Evolutionary conservation across 2,329 filamentous ascomycete species (phyloP), one percentile per base, ranked within the genome.

Genomic region (Colletotrichum orbiculare): DNA sequence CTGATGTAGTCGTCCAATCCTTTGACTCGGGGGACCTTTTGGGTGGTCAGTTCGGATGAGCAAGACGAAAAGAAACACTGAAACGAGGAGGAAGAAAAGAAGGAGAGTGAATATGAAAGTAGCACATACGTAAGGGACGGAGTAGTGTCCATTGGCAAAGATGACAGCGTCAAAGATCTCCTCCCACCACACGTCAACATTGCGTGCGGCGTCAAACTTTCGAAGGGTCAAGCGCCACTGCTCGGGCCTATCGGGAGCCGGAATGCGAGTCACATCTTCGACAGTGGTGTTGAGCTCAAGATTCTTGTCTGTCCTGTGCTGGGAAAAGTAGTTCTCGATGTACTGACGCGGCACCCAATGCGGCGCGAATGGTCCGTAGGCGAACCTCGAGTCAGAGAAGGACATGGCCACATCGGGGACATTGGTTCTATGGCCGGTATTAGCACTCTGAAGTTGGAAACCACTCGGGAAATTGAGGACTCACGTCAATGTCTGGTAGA

Each of bases 381-480:
- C 75, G 67, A 87, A 87, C 0, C 76, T 76, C 1, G 74, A 50
- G 62, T 87, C 85, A 0, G 84, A 86, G 67, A 87, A 86, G 5
- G 76, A 80, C 85, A 87, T 87, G 25, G 83, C 84, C 39, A 86
- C 82, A 43, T 83, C 80, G 0, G 85, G 85, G 0, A 87, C 84
- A 53, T 87, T 87, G 2, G 85, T 87, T 2, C 84, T 79, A 42
- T 12, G 25, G 25, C 25, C 25, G 25, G 25, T 25, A 10, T 10
- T 2, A 10, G 9, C 9, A 41, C 9, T 41, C 38, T 3, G 5
- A 41, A 13, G 38, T 13, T 4, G 38, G 8, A 3, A 10, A 41
- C 3, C 8, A 41, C 9, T 9, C 9, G 38, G 8, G 38, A 41
- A 41, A 15, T 6, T 46, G 8, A 8, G 6, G 17, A 66, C 81